A percentile compares a stretch with the other conserved stretches of the same genome.
phyloP scores from a whole-genome alignment of 2,329 filamentous ascomycete species.

The Acrocalymma vagum region DNA sequence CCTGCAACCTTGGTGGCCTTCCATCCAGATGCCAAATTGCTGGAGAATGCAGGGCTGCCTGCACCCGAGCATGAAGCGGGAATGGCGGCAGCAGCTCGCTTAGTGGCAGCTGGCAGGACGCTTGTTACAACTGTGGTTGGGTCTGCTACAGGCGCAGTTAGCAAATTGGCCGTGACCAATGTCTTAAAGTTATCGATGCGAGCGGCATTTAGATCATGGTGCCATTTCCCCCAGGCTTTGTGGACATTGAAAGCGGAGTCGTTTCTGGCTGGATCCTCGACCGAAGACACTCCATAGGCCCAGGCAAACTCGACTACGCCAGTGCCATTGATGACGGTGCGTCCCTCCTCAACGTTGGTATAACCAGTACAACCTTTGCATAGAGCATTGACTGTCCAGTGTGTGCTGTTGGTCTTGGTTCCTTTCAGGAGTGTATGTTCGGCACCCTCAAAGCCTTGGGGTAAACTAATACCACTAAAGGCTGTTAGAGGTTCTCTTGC shows the following conservation, averaged over 20 bases:
- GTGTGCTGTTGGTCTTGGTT: constrained; percentile 39
- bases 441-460: constrained; percentile 35
- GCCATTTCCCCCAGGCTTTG: constrained; percentile 39
- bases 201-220: constrained; percentile 39
- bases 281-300: constrained; percentile 36
- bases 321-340: constrained; percentile 32
- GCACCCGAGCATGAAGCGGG: constrained; percentile 40
- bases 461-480: constrained; percentile 33
- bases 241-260: constrained; percentile 44
- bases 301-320: constrained; percentile 40
- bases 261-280: constrained; percentile 38
- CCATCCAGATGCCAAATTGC: constrained; percentile 38
- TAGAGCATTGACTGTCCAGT: constrained; percentile 40
- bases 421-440: constrained; percentile 39
- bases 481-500: constrained; percentile 22
- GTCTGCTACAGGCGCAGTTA: constrained; percentile 32
- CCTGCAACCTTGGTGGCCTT: constrained; percentile 42
- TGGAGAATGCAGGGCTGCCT: constrained; percentile 30
- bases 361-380: constrained; percentile 43
- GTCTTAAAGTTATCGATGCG: constrained; percentile 40
- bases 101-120: constrained; percentile 23
- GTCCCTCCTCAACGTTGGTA: constrained; percentile 36
- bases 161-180: constrained; percentile 38
- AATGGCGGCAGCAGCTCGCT: constrained; percentile 29
- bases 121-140: constrained; percentile 31